Evolutionary conservation across 192 early-diverging fungal species (phyloP).

Genomic region (Backusella liffmaniae): DNA sequence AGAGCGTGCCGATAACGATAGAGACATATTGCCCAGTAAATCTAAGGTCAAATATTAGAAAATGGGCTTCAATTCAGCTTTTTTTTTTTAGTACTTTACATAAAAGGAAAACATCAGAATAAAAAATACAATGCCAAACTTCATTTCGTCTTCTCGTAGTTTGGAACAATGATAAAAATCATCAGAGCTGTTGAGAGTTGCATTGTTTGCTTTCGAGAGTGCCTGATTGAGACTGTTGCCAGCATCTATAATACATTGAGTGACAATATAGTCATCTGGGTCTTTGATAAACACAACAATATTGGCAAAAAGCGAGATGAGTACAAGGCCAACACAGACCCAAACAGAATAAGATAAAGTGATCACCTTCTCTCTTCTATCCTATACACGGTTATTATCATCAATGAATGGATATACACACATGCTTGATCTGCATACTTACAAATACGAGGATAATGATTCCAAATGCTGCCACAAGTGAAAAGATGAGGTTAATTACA

Average conservation of each 20-base stretch:
- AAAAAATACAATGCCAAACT: conserved; percentile 27
- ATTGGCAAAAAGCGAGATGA: conserved; percentile 27
- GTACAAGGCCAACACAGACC: conserved; percentile 19
- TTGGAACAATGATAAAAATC: conserved; percentile 32
- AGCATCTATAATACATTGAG: conserved; percentile 18
- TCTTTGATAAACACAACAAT: conserved; percentile 26
- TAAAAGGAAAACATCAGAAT: conserved; percentile 31
- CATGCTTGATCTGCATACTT: not conserved
- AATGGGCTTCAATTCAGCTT: not conserved
- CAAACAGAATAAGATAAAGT: conserved; percentile 29
- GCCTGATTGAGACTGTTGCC: not conserved
- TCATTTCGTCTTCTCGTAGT: conserved; percentile 33
- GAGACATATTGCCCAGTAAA: conserved; percentile 18
- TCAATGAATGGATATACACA: no score
- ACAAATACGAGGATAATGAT: conserved; percentile 20
- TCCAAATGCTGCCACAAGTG: conserved; percentile 19
- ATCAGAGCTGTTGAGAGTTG: not conserved
- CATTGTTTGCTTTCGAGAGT: conserved; percentile 1
- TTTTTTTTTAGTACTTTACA: conserved; percentile 17
- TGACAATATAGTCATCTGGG: conserved; percentile 10
- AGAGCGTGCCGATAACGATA: not conserved
- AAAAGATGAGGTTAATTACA: conserved; percentile 26
- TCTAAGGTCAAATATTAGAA: not conserved
- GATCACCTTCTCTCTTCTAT: conserved; percentile 5
- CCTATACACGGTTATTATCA: conserved; percentile 5